Percentiles rank a stretch among this genome's conserved stretches.
phyloP scores from a whole-genome alignment of 768 basidiomycete genomes.

The Phanerodontia chrysosporium region DNA sequence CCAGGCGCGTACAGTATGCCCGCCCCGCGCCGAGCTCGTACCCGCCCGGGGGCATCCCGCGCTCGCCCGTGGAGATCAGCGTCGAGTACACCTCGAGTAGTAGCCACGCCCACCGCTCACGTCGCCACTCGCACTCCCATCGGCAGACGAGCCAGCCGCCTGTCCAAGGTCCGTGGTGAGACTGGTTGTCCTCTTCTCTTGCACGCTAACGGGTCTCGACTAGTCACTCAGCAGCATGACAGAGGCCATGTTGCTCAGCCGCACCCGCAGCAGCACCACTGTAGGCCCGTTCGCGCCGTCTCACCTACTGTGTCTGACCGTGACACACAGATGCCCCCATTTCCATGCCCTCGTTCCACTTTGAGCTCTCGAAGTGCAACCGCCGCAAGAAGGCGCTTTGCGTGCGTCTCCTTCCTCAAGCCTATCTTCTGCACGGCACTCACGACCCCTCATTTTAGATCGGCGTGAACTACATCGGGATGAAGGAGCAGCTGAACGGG shows the following conservation, averaged over 20 bases:
- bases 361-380: constrained; percentile 87
- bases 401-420: constrained; percentile 39
- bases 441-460: constrained; percentile 48
- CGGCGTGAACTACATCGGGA: constrained; percentile 84
- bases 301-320: not conserved
- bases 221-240: not conserved
- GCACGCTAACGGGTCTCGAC: no score
- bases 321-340: not conserved
- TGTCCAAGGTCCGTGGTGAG: not conserved
- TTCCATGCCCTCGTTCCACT: not conserved
- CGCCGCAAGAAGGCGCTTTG: constrained; percentile 87
- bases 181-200: no score
- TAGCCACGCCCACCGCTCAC: not conserved
- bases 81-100: not conserved
- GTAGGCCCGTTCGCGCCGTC: not conserved
- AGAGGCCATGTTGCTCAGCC: no score
- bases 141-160: not conserved
- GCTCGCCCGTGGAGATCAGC: not conserved
- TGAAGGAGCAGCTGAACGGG: constrained; percentile 63
- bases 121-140: not conserved
- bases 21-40: not conserved
- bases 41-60: not conserved
- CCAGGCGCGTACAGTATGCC: not conserved
- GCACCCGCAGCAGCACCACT: not conserved
- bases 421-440: not conserved